A percentile compares a stretch with the other conserved stretches of the same genome.
Conservation (phyloP, 1,284 basidiomycete species). For the Cronartium ribicola region DNA sequence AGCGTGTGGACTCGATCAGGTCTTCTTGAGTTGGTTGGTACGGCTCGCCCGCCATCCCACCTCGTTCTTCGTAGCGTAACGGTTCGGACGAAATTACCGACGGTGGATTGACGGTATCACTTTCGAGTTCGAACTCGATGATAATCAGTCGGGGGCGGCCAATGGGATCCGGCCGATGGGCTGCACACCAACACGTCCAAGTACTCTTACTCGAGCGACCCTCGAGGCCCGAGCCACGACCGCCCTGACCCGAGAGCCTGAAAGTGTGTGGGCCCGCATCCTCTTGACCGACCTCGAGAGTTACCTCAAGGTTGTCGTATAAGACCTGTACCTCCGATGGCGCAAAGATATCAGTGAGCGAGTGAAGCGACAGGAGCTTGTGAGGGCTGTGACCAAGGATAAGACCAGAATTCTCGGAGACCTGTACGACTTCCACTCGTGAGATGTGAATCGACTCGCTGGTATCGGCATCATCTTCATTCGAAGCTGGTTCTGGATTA, state of each 20-base stretch:
- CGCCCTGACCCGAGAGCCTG: slow-evolving; percentile 45
- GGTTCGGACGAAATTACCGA: slow-evolving; percentile 54
- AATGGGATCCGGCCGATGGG: slow-evolving; percentile 60
- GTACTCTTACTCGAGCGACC: slow-evolving; percentile 57
- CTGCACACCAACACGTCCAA: slow-evolving; percentile 84
- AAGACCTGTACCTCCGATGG: slow-evolving; percentile 67
- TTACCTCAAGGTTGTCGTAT: slow-evolving; percentile 69
- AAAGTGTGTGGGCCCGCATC: slow-evolving; percentile 45
- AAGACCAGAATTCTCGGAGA: slow-evolving; percentile 61
- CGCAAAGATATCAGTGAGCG: slow-evolving; percentile 69
- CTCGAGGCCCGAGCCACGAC: slow-evolving; percentile 45
- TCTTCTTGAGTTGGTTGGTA: slow-evolving; percentile 52
- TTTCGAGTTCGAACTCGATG: slow-evolving; percentile 77
- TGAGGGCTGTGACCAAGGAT: slow-evolving; percentile 69
- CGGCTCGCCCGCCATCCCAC: slow-evolving; percentile 40
- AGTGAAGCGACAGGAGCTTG: slow-evolving; percentile 72
- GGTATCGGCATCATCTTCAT: not conserved
- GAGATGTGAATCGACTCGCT: slow-evolving; percentile 19
- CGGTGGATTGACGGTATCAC: slow-evolving; percentile 68
- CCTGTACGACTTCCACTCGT: slow-evolving; percentile 31
- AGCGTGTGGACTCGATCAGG: slow-evolving; percentile 70
- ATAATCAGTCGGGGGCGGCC: slow-evolving; percentile 57
- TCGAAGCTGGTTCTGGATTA: not conserved
- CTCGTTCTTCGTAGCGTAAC: slow-evolving; percentile 30
- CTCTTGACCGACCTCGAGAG: slow-evolving; percentile 25